These are phyloP conservation scores for Colletotrichum simmondsii DNA, from an alignment of 2,329 filamentous ascomycete genomes.

Conservation along the genomic window DNA sequence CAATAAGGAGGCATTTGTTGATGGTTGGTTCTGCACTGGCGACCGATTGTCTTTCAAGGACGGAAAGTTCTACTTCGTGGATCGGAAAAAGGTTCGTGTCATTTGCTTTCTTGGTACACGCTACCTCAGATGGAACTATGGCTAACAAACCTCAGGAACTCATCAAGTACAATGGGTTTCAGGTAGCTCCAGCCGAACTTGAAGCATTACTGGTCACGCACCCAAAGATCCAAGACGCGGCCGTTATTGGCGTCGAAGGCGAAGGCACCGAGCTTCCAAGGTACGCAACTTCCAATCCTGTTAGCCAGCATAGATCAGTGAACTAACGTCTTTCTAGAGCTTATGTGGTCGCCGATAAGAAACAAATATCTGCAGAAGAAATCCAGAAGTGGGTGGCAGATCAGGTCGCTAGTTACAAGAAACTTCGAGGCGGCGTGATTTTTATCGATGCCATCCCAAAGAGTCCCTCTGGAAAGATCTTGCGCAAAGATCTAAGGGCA, in stretches of 20 bases:
- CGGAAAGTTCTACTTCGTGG: constrained; percentile 81
- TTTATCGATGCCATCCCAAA: constrained; percentile 79
- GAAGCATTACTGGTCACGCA: constrained; percentile 57
- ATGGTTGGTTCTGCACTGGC: constrained; percentile 80
- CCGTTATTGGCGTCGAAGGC: constrained; percentile 68
- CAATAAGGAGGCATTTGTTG: constrained; percentile 67
- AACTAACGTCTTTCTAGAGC: constrained; percentile 32
- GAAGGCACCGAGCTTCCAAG: constrained; percentile 60
- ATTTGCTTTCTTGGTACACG: not conserved
- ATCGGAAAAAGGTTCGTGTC: constrained; percentile 72
- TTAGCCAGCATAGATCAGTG: too few species aligned
- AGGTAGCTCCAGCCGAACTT: constrained; percentile 75
- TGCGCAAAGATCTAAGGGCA: constrained; percentile 51
- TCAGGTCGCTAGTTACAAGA: constrained; percentile 66
- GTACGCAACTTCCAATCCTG: not conserved
- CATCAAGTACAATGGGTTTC: constrained; percentile 70
- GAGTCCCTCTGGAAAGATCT: constrained; percentile 67
- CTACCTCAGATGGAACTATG: too few species aligned
- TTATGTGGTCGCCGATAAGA: constrained; percentile 46
- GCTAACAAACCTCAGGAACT: constrained; percentile 60
- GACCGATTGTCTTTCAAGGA: constrained; percentile 80
- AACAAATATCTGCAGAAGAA: constrained; percentile 41
- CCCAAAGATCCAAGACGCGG: constrained; percentile 63
- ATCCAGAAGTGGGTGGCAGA: constrained; percentile 40
- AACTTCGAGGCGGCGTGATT: constrained; percentile 75